Evolutionary conservation across 2,329 filamentous ascomycete species (phyloP).

Genomic region (Pezicula radicicola): DNA sequence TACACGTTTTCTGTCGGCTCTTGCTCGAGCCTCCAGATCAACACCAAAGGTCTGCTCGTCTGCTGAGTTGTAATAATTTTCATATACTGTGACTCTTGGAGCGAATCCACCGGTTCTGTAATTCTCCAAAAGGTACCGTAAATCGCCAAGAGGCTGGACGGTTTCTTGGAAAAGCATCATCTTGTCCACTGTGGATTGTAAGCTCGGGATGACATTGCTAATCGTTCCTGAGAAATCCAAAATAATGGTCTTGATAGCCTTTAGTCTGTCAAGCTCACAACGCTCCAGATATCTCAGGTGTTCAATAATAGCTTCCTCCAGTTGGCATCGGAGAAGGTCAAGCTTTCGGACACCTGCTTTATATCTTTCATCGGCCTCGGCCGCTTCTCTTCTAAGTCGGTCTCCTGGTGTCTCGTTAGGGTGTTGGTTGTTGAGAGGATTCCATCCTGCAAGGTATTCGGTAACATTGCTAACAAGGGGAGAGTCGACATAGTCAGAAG

Average conservation of each 20-base stretch:
- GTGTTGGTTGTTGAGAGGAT: constrained; percentile 82
- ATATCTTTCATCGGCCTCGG: constrained; percentile 90
- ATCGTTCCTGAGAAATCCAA: constrained; percentile 96
- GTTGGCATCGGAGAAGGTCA: constrained; percentile 84
- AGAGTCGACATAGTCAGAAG: constrained; percentile 62
- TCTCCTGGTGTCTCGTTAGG: constrained; percentile 93
- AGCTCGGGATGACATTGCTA: constrained; percentile 93
- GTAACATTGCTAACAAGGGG: constrained; percentile 79
- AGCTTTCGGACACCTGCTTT: constrained; percentile 82
- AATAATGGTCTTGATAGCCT: constrained; percentile 97
- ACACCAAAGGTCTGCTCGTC: constrained; percentile 98
- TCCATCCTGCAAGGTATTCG: constrained; percentile 91
- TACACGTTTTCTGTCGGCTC: constrained; percentile 93
- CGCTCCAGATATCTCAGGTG: constrained; percentile 96
- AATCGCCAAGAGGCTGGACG: constrained; percentile 85
- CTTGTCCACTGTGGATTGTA: constrained; percentile 94
- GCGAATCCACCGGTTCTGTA: constrained; percentile 93
- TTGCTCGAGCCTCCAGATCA: constrained; percentile 90
- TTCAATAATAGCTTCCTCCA: constrained; percentile 93
- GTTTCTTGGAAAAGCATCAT: constrained; percentile 99
- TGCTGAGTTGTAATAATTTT: constrained; percentile 98
- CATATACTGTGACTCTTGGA: constrained; percentile 87
- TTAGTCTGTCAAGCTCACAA: constrained; percentile 91
- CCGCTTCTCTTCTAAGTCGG: constrained; percentile 81
- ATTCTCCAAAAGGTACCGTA: constrained; percentile 93